Base-by-base conservation (phyloP, 805 yeast species). In the Myxozyma mucilagina region DNA sequence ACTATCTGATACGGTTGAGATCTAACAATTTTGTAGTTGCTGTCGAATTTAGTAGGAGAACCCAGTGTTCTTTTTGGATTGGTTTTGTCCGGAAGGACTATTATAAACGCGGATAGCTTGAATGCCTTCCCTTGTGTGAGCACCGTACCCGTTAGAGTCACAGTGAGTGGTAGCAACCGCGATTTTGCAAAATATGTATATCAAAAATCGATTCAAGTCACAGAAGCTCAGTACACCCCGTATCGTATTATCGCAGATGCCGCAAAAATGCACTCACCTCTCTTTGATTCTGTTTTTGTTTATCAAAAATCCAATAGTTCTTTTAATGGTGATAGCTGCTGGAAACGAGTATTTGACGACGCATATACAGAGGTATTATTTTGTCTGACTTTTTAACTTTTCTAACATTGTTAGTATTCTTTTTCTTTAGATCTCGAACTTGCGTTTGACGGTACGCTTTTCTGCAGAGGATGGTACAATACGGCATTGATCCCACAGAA, bases 231-330 rank as follows among this genome's bases (percentile, higher is more conserved):
- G 54, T 60, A 63, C 35, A 60, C 70, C 11, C 56, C 70, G 20
- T 49, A 45, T n/a, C 31, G 24, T 10, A 34, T 16, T 6, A 60
- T 67, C 9, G 48, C 50, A 4, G 47, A 47, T 11, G 55, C 54
- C 47, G 18, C 44, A 24, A 60, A 51, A 2, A 6, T 29, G 24
- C 32, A 16, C 4, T 53, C 48, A 13, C n/a, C 41, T 14, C 38
- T 65, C n/a, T 65, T 45, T 44, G 69, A 67, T 42, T 55, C 67
- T 8, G 34, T 67, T 14, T 67, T 67, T 49, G 43, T 65, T 10
- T 63, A 36, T 32, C 70, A 67, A 45, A 51, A 47, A 11, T 13
- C 38, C 5, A 8, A n/a, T 8, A 32, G 24, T 6, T 29, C 29
- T 13, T 10, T 24, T 14, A 34, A 9, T 16, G 11, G 7, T 6